These are phyloP conservation scores for Yarrowia hollandica DNA, from an alignment of 805 yeast genomes.

Conservation along the genomic window DNA sequence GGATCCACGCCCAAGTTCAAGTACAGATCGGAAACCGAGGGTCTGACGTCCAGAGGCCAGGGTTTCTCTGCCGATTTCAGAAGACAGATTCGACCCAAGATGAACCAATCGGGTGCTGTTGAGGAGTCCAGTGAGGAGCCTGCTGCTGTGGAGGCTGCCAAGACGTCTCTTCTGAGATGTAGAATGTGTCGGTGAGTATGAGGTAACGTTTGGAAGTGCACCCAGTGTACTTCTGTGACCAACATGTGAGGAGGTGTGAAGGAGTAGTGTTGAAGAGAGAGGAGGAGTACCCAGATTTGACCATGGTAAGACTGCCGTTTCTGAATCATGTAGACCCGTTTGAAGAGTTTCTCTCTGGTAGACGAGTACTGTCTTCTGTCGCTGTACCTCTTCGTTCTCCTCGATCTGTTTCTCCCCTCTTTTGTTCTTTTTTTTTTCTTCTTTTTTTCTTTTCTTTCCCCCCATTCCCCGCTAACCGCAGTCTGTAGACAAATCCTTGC, in stretches of 20 bases:
- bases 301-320: no score
- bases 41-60: constrained; percentile 9
- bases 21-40: constrained; percentile 42
- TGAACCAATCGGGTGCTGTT: not conserved
- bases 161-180: constrained; percentile 18
- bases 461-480: constrained; percentile 6
- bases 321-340: no score
- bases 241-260: no score
- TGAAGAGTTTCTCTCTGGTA: no score
- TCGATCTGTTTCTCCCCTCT: no score
- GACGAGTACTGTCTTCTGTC: no score
- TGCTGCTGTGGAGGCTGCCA: not conserved
- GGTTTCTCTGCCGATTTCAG: constrained; percentile 25
- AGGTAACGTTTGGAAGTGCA: no score
- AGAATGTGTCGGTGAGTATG: constrained; percentile 30
- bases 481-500: constrained; percentile 50
- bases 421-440: not conserved
- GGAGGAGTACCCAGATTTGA: no score
- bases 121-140: not conserved
- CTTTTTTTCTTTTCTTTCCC: not conserved
- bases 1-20: constrained; percentile 36
- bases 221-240: no score
- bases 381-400: no score
- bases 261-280: no score
- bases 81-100: constrained; percentile 18